Percentiles rank a stretch among this genome's conserved stretches.
phyloP scores from a whole-genome alignment of 768 basidiomycete genomes.

The Boletus sp. region DNA sequence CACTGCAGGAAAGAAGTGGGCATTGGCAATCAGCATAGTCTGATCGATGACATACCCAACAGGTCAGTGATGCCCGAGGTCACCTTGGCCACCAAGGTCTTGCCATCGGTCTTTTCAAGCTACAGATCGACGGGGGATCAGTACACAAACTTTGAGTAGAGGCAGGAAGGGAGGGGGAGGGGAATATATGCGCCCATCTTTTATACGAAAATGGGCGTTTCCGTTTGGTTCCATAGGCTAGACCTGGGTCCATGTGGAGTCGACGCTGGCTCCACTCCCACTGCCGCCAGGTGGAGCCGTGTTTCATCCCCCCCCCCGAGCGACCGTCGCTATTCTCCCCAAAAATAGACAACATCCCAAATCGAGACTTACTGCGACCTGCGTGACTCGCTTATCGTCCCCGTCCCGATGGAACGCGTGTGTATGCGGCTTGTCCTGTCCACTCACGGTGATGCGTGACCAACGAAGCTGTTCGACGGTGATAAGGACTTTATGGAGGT shows the following conservation, averaged over 20 bases:
- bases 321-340: not conserved
- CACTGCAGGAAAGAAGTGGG: slow-evolving; percentile 41
- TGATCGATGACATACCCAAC: slow-evolving; percentile 49
- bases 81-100: slow-evolving; percentile 58
- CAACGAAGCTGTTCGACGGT: slow-evolving; percentile 80
- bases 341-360: not conserved
- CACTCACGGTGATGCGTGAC: slow-evolving; percentile 64
- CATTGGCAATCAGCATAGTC: not conserved
- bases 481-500: slow-evolving; percentile 67
- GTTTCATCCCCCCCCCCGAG: slow-evolving; percentile 3
- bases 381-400: slow-evolving; percentile 76
- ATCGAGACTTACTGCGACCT: slow-evolving; percentile 46
- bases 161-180: not conserved
- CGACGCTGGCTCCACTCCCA: slow-evolving; percentile 17
- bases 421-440: slow-evolving; percentile 49
- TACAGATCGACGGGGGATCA: slow-evolving; percentile 20
- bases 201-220: slow-evolving; percentile 10
- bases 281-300: not conserved
- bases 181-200: slow-evolving; percentile 3
- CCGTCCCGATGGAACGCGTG: slow-evolving; percentile 89
- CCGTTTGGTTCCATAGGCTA: slow-evolving; percentile 23
- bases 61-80: slow-evolving; percentile 75
- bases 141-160: not conserved
- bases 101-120: slow-evolving; percentile 70
- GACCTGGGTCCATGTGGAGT: slow-evolving; percentile 21